Percentiles rank a stretch among this genome's conserved stretches.
phyloP scores from a whole-genome alignment of 192 early-diverging fungal species.

The Linnemannia hyalina region DNA sequence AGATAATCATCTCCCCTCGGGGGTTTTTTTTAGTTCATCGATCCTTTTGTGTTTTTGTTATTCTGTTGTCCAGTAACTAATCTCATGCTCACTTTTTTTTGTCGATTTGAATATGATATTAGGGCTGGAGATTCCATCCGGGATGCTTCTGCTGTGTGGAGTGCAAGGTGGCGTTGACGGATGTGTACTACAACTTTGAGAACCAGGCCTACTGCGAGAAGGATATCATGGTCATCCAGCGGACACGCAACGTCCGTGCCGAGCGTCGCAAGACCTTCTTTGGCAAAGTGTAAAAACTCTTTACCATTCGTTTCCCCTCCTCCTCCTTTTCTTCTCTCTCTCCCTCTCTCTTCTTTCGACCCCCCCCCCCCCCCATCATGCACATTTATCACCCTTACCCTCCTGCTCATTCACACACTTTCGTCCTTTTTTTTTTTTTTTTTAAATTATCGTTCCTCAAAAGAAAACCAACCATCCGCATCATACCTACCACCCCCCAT shows the following conservation, averaged over 20 bases:
- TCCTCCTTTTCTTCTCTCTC: background rate
- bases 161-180: slow-evolving; percentile 71
- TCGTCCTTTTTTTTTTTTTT: too few species aligned
- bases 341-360: background rate
- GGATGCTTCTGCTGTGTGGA: slow-evolving; percentile 83
- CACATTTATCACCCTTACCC: background rate
- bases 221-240: slow-evolving; percentile 76
- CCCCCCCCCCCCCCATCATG: background rate
- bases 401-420: background rate
- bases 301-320: background rate
- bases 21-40: too few species aligned
- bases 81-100: background rate
- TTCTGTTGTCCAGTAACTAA: background rate
- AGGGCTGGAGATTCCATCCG: slow-evolving; percentile 87
- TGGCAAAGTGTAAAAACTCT: slow-evolving; percentile 63
- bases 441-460: too few species aligned
- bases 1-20: background rate
- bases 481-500: background rate
- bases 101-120: background rate
- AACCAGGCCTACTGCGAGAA: slow-evolving; percentile 79
- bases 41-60: background rate
- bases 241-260: slow-evolving; percentile 68
- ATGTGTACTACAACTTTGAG: slow-evolving; percentile 80
- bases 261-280: slow-evolving; percentile 72
- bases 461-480: background rate